phyloP scores from a whole-genome alignment of 2,329 filamentous ascomycete species.

The Blastomyces parvus region DNA sequence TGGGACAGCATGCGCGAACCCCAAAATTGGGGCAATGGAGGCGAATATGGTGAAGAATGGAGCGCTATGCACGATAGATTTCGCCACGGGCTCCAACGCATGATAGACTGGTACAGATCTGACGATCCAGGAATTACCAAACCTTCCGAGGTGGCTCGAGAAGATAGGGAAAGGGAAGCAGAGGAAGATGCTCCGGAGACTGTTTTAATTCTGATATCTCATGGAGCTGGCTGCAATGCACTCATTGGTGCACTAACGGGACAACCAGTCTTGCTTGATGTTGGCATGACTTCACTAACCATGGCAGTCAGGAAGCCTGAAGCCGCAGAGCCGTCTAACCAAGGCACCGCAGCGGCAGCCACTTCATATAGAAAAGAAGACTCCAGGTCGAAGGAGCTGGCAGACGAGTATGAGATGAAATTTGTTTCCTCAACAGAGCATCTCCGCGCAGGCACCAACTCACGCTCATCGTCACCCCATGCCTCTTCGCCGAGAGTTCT shows the following conservation, averaged over 20 bases:
- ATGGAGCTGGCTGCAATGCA: slow-evolving; percentile 93
- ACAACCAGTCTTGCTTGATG: slow-evolving; percentile 81
- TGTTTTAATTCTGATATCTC: slow-evolving; percentile 79
- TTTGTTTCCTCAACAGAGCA: slow-evolving; percentile 54
- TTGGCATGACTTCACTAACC: slow-evolving; percentile 81
- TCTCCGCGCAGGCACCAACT: slow-evolving; percentile 41
- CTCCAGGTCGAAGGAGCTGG: slow-evolving; percentile 19
- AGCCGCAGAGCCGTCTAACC: background rate
- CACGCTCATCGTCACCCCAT: slow-evolving; percentile 18
- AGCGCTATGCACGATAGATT: slow-evolving; percentile 89
- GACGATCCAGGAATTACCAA: slow-evolving; percentile 27
- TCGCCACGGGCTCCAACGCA: slow-evolving; percentile 62
- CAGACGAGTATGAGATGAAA: slow-evolving; percentile 48
- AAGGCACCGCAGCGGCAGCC: background rate
- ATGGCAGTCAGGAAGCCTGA: slow-evolving; percentile 60
- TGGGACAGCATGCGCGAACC: slow-evolving; percentile 86
- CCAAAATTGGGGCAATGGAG: slow-evolving; percentile 77
- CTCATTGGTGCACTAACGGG: slow-evolving; percentile 85
- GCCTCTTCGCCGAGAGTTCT: slow-evolving; percentile 16
- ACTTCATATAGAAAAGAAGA: background rate
- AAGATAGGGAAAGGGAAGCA: slow-evolving; percentile 43
- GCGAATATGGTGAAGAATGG: slow-evolving; percentile 88
- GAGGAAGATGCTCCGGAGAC: slow-evolving; percentile 56
- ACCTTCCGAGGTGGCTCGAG: slow-evolving; percentile 13
- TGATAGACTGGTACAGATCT: slow-evolving; percentile 73